Evolutionary conservation across 352 stramenopile genomes (phyloP), one percentile per base, ranked within the genome.

Genomic region (Globisporangium cystogenes): DNA sequence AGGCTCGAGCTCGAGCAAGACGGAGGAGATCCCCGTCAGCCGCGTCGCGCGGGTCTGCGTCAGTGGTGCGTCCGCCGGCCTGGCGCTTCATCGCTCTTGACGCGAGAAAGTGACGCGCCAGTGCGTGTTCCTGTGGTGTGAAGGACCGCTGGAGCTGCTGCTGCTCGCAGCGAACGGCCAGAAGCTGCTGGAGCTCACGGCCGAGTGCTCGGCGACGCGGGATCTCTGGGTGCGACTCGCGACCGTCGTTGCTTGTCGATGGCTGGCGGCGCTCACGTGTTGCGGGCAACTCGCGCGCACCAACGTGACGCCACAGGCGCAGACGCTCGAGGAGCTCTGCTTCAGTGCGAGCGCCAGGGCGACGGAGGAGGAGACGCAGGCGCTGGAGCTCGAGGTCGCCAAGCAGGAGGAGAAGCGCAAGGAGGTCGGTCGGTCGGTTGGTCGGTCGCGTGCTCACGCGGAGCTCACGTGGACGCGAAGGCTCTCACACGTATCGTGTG

Each of bases 261-360:
- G 14, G 3, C 31, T 10, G 11, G 31, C 33, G 15, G 18, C 12
- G 33, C 33, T 39, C 6, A 39, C 33, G 12, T 12, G 33, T 6
- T 39, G 33, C 14, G 11, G n/a, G n/a, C n/a, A n/a, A n/a, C n/a
- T 18, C 1, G 2, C 18, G 4, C 33, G 14, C 33, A 10, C 29
- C 4, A 39, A 29, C 26, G 5, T 5, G 5, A 29, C 26, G 26
- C 26, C 14, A 12, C 26, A 65, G 61, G 61, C 68, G 18, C 76
- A 90, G 51, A 86, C 76, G 4, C 64, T 90, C 23, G 79, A 86
- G 23, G 79, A 90, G 52, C 56, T 90, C 15, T 80, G 70, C 60
- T 58, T 59, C 18, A 62, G 43, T 1, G 36, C 24, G 23, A 20
- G 18, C 18, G 26, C 35, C 20, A 53, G 54, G 31, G 14, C 43